Percentiles rank a stretch among this genome's conserved stretches.
Evolutionary conservation across 495 filamentous ascomycete species (phyloP).

Genomic region (Echria macrotheca): DNA sequence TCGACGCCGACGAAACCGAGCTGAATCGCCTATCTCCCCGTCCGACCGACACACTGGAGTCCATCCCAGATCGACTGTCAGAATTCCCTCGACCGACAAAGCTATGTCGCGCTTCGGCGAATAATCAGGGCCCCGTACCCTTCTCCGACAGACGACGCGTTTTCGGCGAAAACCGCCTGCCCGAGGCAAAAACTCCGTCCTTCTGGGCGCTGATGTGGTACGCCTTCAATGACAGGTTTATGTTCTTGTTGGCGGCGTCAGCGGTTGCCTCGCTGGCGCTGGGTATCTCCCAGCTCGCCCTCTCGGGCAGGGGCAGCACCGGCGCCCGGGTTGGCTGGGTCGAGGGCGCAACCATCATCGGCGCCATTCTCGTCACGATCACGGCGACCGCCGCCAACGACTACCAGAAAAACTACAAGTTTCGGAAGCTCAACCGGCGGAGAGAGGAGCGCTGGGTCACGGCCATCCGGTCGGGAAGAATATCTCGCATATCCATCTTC

Average conservation of each 20-base stretch:
- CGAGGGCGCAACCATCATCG: slow-evolving; percentile 68
- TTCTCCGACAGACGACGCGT: slow-evolving; percentile 60
- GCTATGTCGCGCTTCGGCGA: neutral
- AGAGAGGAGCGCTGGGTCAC: slow-evolving; percentile 72
- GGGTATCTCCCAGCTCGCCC: slow-evolving; percentile 53
- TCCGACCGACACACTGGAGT: neutral
- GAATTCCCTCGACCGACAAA: neutral
- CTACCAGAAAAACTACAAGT: slow-evolving; percentile 69
- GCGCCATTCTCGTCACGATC: slow-evolving; percentile 66
- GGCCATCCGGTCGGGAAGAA: slow-evolving; percentile 64
- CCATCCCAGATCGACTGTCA: neutral
- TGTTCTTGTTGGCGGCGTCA: slow-evolving; percentile 61
- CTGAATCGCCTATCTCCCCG: neutral
- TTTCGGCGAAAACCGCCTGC: slow-evolving; percentile 60
- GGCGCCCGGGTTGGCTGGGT: slow-evolving; percentile 62
- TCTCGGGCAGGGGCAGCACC: slow-evolving; percentile 32
- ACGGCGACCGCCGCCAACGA: slow-evolving; percentile 56
- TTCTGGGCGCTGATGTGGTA: slow-evolving; percentile 68
- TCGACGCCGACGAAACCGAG: slow-evolving; percentile 1
- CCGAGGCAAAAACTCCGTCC: slow-evolving; percentile 60
- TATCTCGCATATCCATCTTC: slow-evolving; percentile 58
- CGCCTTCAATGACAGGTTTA: slow-evolving; percentile 73
- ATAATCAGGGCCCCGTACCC: neutral
- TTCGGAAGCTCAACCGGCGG: slow-evolving; percentile 65
- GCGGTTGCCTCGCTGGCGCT: slow-evolving; percentile 53